Evolutionary conservation across 257 asterid species (phyloP).

Genomic region (Petunia secreta): DNA sequence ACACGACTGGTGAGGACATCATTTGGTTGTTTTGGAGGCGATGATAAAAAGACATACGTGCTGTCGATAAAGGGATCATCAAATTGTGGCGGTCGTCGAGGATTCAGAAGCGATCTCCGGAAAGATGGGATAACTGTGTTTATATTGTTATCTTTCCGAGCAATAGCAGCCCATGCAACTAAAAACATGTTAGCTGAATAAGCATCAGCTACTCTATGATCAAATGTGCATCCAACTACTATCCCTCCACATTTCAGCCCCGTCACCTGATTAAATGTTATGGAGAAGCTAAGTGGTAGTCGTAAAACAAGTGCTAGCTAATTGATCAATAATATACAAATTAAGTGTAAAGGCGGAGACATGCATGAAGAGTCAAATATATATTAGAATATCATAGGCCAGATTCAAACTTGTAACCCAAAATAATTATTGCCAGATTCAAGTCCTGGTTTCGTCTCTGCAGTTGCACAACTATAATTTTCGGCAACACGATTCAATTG

Average conservation of each 20-base stretch:
- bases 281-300: neutral
- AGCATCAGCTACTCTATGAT: slow-evolving; percentile 64
- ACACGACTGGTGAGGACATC: slow-evolving; percentile 43
- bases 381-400: too few relatives aligned
- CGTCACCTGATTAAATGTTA: slow-evolving; percentile 45
- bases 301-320: neutral
- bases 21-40: slow-evolving; percentile 29
- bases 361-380: too few relatives aligned
- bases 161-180: slow-evolving; percentile 52
- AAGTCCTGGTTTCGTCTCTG: too few relatives aligned
- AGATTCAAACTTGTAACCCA: too few relatives aligned
- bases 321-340: neutral
- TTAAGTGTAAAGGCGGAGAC: too few relatives aligned
- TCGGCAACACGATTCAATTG: too few relatives aligned
- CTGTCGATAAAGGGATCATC: slow-evolving; percentile 39
- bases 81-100: slow-evolving; percentile 48
- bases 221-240: slow-evolving; percentile 61
- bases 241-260: slow-evolving; percentile 64
- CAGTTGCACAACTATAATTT: too few relatives aligned
- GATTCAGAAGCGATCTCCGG: slow-evolving; percentile 56
- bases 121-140: slow-evolving; percentile 38
- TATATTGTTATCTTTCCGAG: slow-evolving; percentile 37
- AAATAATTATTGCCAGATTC: too few relatives aligned
- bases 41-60: slow-evolving; percentile 40
- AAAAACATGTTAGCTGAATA: slow-evolving; percentile 66